Conservation (phyloP, 495 filamentous ascomycete species). For the Astrocystis sublimbata region DNA sequence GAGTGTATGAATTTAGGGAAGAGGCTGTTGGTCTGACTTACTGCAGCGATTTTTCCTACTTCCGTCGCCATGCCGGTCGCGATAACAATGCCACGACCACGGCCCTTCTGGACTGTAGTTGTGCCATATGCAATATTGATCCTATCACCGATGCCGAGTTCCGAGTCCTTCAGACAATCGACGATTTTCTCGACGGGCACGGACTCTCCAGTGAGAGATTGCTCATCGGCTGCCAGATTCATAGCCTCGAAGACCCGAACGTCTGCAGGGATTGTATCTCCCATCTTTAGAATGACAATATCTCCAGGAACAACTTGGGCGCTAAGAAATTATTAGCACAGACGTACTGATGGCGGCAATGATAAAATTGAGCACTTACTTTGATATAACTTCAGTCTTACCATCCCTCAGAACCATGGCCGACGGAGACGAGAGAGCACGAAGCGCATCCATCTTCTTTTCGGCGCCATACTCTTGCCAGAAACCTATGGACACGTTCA, state of each 20-base stretch:
- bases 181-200: constrained; percentile 57
- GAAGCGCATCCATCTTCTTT: constrained; percentile 81
- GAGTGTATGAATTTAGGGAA: constrained; percentile 43
- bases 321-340: constrained; percentile 37
- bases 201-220: constrained; percentile 71
- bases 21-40: constrained; percentile 26
- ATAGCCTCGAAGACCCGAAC: constrained; percentile 72
- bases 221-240: constrained; percentile 74
- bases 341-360: not conserved
- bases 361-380: constrained; percentile 35
- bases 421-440: constrained; percentile 74
- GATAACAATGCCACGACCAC: constrained; percentile 65
- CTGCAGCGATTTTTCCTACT: constrained; percentile 77
- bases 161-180: constrained; percentile 43
- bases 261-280: constrained; percentile 82
- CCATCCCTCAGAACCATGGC: constrained; percentile 77
- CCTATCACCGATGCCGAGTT: constrained; percentile 63
- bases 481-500: constrained; percentile 81
- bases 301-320: constrained; percentile 81
- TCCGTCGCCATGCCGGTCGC: constrained; percentile 80
- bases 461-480: constrained; percentile 82
- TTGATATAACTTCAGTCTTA: constrained; percentile 60
- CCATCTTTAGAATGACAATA: constrained; percentile 75
- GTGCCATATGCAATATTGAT: constrained; percentile 71
- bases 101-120: constrained; percentile 67